Percentiles rank a stretch among this genome's conserved stretches.
These are phyloP conservation scores for Syncephalastrum contaminatum DNA, from an alignment of 371 early-diverging fungal species.

Conservation along the genomic window DNA sequence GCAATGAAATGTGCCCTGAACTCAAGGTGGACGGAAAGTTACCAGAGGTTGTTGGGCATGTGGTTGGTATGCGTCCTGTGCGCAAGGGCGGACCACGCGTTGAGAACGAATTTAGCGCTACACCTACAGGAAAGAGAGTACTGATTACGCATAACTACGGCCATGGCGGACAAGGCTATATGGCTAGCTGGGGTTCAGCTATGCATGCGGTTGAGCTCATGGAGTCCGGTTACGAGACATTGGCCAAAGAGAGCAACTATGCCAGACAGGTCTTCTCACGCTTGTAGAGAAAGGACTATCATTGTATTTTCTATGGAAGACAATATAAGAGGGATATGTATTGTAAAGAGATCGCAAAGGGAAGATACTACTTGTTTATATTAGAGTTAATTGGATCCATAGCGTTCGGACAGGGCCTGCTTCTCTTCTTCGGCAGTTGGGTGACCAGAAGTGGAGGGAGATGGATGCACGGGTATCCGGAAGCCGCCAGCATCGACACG, in stretches of 20 bases:
- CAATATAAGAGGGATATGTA: no score
- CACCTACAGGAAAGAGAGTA: constrained; percentile 29
- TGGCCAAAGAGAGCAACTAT: no score
- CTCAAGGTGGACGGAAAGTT: constrained; percentile 24
- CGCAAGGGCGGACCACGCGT: constrained; percentile 63
- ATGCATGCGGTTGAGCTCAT: constrained; percentile 42
- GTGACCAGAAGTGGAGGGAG: constrained; percentile 7
- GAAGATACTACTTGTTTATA: no score
- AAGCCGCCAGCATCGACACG: constrained; percentile 47
- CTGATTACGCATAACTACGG: constrained; percentile 71
- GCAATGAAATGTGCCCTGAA: constrained; percentile 16
- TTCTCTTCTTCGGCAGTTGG: constrained; percentile 26
- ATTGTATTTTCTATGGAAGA: no score
- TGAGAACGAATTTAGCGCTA: constrained; percentile 49
- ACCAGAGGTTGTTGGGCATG: constrained; percentile 49
- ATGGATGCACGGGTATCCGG: constrained; percentile 21
- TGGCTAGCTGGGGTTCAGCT: constrained; percentile 71
- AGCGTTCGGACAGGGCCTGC: constrained; percentile 15
- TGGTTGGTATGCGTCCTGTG: constrained; percentile 64
- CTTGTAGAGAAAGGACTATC: no score
- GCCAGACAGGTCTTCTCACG: no score
- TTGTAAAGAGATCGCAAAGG: no score
- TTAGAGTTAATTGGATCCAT: constrained; percentile 5
- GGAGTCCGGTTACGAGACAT: constrained; percentile 18
- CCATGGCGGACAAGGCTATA: constrained; percentile 60